Base-by-base conservation (phyloP, 2,329 filamentous ascomycete species). In the Pseudocercospora cruenta region DNA sequence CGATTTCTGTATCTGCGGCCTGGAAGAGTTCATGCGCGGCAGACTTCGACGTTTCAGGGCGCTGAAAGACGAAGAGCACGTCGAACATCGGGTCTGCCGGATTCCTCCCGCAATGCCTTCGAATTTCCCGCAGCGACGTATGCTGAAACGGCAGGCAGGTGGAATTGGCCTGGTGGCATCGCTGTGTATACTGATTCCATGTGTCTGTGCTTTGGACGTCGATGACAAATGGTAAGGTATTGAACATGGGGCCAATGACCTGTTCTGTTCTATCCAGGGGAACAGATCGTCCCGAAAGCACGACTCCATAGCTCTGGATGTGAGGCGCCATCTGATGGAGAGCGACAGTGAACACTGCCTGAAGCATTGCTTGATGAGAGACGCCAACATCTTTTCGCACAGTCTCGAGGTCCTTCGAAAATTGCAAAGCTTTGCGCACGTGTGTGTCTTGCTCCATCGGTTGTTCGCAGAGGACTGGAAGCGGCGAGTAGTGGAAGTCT, bases 191-290 rank as follows among this genome's bases (percentile, higher is more conserved):
- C 0, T 86, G 82, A 0, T 79, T 75, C 87, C 90, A 93, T 0
- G 83, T 87, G 4, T 84, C 80, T 0, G 78, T 73, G 0, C 76
- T 69, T 6, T 78, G 67, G 14, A 85, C 70, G 5, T 80, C 74
- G 36, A 88, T 78, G 62, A 86, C 84, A 75, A 91, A 93, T 0
- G 94, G 93, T 1, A 97, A 81, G 0, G 93, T 97, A 75, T 97
- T 97, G 84, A 97, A 96, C 21, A 97, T 80, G 0, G 94, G 94
- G 0, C 94, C 94, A 49, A 95, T 85, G 0, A 91, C 86, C 22
- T 83, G 75, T 55, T 93, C 90, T 1, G 89, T 85, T 1, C 83
- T 82, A 7, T 89, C 84, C 12, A 93, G 79, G 51, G 91, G 86
- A 4, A 96, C 86, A 0, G 88, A 86, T 66, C 94, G 86, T 0